A percentile compares a stretch with the other conserved stretches of the same genome.
These are phyloP conservation scores for Lophiostoma macrostomum DNA, from an alignment of 495 filamentous ascomycete genomes.

Conservation along the genomic window DNA sequence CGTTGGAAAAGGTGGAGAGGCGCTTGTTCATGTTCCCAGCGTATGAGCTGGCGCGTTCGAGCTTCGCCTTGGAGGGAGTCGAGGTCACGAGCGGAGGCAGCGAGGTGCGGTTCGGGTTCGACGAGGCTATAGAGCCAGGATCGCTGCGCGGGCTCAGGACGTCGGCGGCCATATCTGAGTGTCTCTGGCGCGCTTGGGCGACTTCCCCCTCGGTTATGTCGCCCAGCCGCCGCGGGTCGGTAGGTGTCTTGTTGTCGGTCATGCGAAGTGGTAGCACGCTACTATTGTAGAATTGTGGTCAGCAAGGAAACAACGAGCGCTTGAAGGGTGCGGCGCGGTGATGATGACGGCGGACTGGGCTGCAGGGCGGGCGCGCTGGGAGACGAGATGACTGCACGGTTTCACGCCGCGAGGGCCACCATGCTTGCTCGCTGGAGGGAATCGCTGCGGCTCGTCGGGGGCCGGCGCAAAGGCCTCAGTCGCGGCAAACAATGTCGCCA, in stretches of 20 bases:
- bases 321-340: neutral
- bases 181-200: constrained; percentile 21
- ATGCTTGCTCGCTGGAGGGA: neutral
- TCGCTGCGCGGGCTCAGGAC: constrained; percentile 45
- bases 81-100: constrained; percentile 64
- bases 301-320: constrained; percentile 3
- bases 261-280: constrained; percentile 27
- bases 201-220: constrained; percentile 20
- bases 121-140: constrained; percentile 38
- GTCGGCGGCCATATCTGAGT: constrained; percentile 32
- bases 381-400: constrained; percentile 3
- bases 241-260: constrained; percentile 18
- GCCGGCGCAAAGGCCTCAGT: constrained; percentile 23
- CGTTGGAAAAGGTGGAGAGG: constrained; percentile 59
- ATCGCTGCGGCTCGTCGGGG: neutral
- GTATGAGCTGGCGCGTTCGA: constrained; percentile 54
- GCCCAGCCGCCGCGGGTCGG: constrained; percentile 23
- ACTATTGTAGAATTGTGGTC: neutral
- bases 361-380: neutral
- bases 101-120: constrained; percentile 56
- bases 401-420: neutral
- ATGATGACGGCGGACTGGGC: neutral
- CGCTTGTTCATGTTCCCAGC: constrained; percentile 30
- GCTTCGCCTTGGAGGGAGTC: constrained; percentile 53
- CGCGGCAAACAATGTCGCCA: neutral